A percentile compares a stretch with the other conserved stretches of the same genome.
Conservation (phyloP, 257 asterid species). For the Nemophila menziesii region DNA sequence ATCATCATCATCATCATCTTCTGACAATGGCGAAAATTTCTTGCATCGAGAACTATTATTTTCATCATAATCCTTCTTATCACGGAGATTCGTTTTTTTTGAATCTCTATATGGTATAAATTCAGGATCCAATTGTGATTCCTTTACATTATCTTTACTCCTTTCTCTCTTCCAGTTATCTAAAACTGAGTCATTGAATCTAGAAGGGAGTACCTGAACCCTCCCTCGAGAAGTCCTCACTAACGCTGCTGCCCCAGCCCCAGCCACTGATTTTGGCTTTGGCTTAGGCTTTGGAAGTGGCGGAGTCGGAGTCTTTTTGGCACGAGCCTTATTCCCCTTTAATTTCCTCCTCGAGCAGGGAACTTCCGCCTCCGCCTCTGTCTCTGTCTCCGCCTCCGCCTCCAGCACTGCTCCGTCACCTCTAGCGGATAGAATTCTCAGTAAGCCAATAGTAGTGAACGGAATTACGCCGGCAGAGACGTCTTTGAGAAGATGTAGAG, state of each 20-base stretch:
- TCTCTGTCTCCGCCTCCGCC: slow-evolving; percentile 13
- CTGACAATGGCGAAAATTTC: slow-evolving; percentile 48
- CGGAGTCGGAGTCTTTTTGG: too few species aligned
- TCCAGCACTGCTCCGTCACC: slow-evolving; percentile 18
- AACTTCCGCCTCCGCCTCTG: slow-evolving; percentile 19
- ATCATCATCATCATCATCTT: slow-evolving; percentile 48
- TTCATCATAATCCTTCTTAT: slow-evolving; percentile 27
- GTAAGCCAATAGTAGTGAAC: slow-evolving; percentile 31
- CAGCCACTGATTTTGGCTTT: slow-evolving; percentile 34
- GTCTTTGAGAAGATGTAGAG: slow-evolving; percentile 65
- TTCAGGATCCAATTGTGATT: slow-evolving; percentile 52
- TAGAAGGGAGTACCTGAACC: slow-evolving; percentile 89
- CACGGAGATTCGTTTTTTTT: slow-evolving; percentile 11
- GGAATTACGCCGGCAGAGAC: slow-evolving; percentile 67
- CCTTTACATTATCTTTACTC: slow-evolving; percentile 33
- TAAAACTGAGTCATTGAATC: slow-evolving; percentile 79
- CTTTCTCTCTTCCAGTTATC: slow-evolving; percentile 94
- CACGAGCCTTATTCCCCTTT: slow-evolving; percentile 13
- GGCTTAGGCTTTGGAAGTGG: too few species aligned
- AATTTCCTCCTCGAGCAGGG: slow-evolving; percentile 20
- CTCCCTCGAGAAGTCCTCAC: slow-evolving; percentile 95
- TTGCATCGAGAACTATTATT: slow-evolving; percentile 24
- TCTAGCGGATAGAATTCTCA: slow-evolving; percentile 10
- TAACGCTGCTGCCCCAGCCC: too few species aligned
- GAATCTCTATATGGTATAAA: slow-evolving; percentile 36